Conservation (phyloP, 805 yeast genomes). For the Saccharomyces eubayanus region DNA sequence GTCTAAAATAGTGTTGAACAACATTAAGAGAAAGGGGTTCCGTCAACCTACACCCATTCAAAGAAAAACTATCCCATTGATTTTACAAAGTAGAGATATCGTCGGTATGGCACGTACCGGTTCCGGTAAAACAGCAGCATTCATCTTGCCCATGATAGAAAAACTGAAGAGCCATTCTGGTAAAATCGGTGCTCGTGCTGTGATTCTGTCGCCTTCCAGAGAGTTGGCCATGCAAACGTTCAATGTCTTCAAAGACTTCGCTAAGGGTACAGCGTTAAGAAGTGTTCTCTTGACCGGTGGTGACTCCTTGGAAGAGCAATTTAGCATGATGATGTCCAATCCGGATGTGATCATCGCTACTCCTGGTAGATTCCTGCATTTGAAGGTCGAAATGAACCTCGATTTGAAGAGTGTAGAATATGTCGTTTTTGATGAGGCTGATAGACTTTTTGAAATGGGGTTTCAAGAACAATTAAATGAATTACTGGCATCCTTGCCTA, state of each 20-base stretch:
- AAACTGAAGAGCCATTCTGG: slow-evolving; percentile 76
- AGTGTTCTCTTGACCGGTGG: slow-evolving; percentile 87
- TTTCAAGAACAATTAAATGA: slow-evolving; percentile 90
- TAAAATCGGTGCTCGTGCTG: slow-evolving; percentile 80
- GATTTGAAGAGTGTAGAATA: slow-evolving; percentile 79
- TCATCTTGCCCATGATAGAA: slow-evolving; percentile 82
- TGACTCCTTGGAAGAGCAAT: slow-evolving; percentile 96
- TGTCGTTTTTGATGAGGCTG: slow-evolving; percentile 95
- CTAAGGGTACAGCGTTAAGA: slow-evolving; percentile 75
- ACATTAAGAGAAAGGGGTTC: slow-evolving; percentile 77
- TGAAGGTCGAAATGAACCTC: slow-evolving; percentile 89
- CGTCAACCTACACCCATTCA: slow-evolving; percentile 97
- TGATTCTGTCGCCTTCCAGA: slow-evolving; percentile 88
- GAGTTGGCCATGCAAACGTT: slow-evolving; percentile 91
- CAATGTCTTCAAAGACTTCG: slow-evolving; percentile 80
- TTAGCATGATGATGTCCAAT: slow-evolving; percentile 80
- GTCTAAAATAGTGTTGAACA: slow-evolving; percentile 58
- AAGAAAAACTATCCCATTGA: slow-evolving; percentile 86
- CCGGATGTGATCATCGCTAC: slow-evolving; percentile 96
- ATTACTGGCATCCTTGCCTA: slow-evolving; percentile 72
- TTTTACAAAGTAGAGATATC: slow-evolving; percentile 81
- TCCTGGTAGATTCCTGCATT: slow-evolving; percentile 94
- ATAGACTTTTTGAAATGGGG: slow-evolving; percentile 92
- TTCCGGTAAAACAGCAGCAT: slow-evolving; percentile 98
- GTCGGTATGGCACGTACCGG: slow-evolving; percentile 99